Evolutionary conservation across 768 basidiomycete genomes (phyloP), one percentile per base, ranked within the genome.

Genomic region (Ephemerocybe angulata): DNA sequence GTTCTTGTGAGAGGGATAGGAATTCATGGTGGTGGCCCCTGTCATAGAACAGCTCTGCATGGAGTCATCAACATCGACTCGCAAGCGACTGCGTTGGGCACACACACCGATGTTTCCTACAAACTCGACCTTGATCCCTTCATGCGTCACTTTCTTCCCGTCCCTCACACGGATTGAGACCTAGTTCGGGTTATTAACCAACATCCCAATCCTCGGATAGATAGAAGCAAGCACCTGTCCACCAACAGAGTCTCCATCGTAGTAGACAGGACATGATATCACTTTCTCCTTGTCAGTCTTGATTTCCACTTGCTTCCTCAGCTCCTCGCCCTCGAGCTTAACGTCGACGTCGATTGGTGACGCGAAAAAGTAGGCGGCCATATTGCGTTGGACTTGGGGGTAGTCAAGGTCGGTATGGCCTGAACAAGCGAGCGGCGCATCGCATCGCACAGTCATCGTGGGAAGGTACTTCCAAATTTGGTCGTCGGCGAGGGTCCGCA

Each of bases 11-110:
- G 63, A 98, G 73, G 6, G 96, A 97, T 10, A 98, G 76, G 71
- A 98, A 98, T 68, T 98, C 97, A 69, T 98, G 94, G 67, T 98
- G 96, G 69, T 98, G 96, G 2, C 96, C 95, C 21, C 95, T 80
- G 76, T 98, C 96, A 66, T 98, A 98, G 77, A 98, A 98, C 22
- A 98, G 78, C 64, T 91, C 88, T 88, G 60, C 41, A 41, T 50
- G 12, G 25, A 37, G 25, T n/a, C 13, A 29, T 52, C 53, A 55
- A 25, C 43, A 33, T 43, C 42, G 22, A 10, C 10, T n/a, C 11
- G 22, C 30, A 28, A 13, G 41, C 11, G 46, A 28, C 10, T 27
- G 25, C 15, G n/a, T 19, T 25, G 50, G 40, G 29, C 6, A 21
- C 11, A 70, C 87, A 38, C 59, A 88, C 96, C 96, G 65, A 98